phyloP scores from a whole-genome alignment of 2,329 filamentous ascomycete genomes.

The Pseudogymnoascus sp. region DNA sequence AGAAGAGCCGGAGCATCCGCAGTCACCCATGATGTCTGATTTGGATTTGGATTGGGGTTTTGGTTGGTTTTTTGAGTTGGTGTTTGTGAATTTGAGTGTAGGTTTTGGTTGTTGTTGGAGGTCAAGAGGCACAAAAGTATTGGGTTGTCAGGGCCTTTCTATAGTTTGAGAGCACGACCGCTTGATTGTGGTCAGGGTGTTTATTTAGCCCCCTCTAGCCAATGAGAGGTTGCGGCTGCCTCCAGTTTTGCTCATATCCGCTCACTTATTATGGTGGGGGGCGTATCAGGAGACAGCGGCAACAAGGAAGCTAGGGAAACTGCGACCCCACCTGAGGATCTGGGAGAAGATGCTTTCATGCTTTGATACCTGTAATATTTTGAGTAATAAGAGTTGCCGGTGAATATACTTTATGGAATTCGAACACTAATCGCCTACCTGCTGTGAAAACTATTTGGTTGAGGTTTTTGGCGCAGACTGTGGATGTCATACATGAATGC shows the following conservation, averaged over 20 bases:
- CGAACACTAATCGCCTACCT: background rate
- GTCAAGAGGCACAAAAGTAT: background rate
- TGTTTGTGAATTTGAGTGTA: background rate
- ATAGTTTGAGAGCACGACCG: background rate
- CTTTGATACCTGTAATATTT: background rate
- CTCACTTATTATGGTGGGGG: background rate
- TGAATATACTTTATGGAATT: background rate
- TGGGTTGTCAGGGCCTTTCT: background rate
- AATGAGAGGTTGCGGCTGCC: background rate
- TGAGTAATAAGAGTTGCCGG: background rate
- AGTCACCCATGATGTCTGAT: constrained; percentile 10
- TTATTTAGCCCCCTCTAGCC: background rate
- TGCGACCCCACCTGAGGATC: background rate
- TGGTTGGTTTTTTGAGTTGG: background rate
- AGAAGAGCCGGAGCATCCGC: constrained; percentile 9
- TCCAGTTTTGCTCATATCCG: background rate
- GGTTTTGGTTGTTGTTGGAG: background rate
- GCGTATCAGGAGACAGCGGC: constrained; percentile 1
- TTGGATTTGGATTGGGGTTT: background rate
- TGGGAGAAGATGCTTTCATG: background rate
- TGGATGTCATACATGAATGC: background rate
- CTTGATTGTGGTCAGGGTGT: background rate
- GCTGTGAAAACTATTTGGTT: background rate
- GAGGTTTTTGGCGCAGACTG: background rate
- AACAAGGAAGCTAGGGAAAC: background rate